A percentile compares a stretch with the other conserved stretches of the same genome.
These are phyloP conservation scores for Flammula alnicola DNA, from an alignment of 1,284 basidiomycete species.

Conservation along the genomic window DNA sequence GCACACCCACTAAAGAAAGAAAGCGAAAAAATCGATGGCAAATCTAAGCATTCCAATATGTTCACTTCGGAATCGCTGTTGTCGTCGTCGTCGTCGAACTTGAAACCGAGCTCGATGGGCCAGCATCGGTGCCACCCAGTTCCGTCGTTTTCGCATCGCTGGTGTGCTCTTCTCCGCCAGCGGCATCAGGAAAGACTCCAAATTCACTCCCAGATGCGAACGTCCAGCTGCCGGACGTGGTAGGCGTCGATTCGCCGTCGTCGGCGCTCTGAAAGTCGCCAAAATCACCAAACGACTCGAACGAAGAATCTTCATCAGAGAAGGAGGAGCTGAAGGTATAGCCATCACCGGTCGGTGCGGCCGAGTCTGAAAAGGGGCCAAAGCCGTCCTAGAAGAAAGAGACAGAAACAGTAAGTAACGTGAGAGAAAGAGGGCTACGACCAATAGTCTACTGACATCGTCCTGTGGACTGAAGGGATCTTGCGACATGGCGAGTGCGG, in stretches of 20 bases:
- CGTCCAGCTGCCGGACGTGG: constrained; percentile 28
- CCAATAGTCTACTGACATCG: constrained; percentile 56
- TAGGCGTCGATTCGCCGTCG: constrained; percentile 26
- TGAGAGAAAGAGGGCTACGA: no score
- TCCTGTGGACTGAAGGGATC: constrained; percentile 61
- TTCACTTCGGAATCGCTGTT: constrained; percentile 1
- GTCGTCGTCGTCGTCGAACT: background rate
- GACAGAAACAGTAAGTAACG: constrained; percentile 5
- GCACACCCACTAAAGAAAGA: constrained; percentile 1
- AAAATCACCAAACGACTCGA: constrained; percentile 76
- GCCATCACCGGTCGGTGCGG: constrained; percentile 49
- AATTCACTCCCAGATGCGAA: constrained; percentile 23
- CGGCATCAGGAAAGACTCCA: constrained; percentile 14
- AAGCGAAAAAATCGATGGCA: background rate
- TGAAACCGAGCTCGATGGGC: constrained; percentile 3
- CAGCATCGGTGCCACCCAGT: background rate
- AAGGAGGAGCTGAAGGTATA: constrained; percentile 65
- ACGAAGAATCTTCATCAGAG: constrained; percentile 63
- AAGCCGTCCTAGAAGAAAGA: constrained; percentile 57
- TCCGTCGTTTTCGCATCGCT: background rate
- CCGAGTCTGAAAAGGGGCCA: constrained; percentile 76
- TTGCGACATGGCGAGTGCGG: constrained; percentile 39
- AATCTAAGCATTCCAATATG: background rate
- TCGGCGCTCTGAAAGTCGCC: constrained; percentile 73
- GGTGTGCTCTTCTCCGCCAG: constrained; percentile 3